Evolutionary conservation across 192 early-diverging fungal genomes (phyloP).

Genomic region (Coemansia sp.): DNA sequence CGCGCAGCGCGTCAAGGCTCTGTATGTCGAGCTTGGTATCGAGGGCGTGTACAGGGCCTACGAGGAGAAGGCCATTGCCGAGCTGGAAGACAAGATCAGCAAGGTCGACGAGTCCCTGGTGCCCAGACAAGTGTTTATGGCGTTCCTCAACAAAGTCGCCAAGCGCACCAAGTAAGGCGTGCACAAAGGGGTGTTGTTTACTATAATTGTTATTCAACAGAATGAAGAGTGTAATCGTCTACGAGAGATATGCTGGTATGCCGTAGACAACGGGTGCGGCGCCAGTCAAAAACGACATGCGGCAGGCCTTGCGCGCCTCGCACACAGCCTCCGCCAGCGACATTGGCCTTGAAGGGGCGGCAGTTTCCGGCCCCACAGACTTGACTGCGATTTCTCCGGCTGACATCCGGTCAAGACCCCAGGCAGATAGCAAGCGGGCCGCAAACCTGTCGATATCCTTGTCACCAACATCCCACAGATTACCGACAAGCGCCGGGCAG

Average conservation of each 20-base stretch:
- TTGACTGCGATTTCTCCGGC: constrained; percentile 9
- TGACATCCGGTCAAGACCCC: constrained; percentile 61
- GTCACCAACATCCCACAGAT: constrained; percentile 99
- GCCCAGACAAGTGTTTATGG: constrained; percentile 80
- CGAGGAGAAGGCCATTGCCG: constrained; percentile 80
- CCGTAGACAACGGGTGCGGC: constrained; percentile 95
- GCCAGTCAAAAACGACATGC: constrained; percentile 81
- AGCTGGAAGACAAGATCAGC: constrained; percentile 72
- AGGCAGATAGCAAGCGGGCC: constrained; percentile 61
- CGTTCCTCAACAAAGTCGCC: constrained; percentile 95
- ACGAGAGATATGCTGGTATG: constrained; percentile 63
- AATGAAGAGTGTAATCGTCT: too few relatives aligned
- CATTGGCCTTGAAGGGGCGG: neutral
- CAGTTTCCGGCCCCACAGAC: neutral
- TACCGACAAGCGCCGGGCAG: constrained; percentile 82
- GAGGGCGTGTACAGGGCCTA: constrained; percentile 79
- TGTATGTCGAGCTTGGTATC: constrained; percentile 79
- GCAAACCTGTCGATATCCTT: constrained; percentile 91
- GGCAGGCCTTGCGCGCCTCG: constrained; percentile 66
- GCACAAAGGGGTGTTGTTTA: too few relatives aligned
- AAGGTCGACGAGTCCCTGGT: constrained; percentile 78
- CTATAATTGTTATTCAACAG: neutral
- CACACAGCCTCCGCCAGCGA: constrained; percentile 78
- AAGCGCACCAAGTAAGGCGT: constrained; percentile 89
- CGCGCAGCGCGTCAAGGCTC: constrained; percentile 76